Evolutionary conservation across 371 early-diverging fungal species (phyloP).

Genomic region (Lichtheimia ramosa): DNA sequence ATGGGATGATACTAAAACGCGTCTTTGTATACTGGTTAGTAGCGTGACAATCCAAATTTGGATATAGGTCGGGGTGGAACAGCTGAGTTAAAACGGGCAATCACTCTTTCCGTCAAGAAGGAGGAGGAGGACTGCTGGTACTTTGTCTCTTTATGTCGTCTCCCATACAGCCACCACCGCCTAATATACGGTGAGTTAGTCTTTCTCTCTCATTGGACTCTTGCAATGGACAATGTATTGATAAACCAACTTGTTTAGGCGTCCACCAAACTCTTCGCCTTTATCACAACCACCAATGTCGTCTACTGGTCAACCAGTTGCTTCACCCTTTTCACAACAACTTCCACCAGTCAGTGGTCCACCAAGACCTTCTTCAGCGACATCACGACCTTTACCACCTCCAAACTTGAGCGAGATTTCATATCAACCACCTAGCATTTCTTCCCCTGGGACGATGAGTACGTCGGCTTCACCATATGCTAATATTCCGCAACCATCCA

Average conservation of each 20-base stretch:
- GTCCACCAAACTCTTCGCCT: constrained; percentile 9
- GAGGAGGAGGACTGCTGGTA: background rate
- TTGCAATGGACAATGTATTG: background rate
- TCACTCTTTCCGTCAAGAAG: too few species aligned
- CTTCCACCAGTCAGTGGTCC: constrained; percentile 6
- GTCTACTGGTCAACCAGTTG: constrained; percentile 6
- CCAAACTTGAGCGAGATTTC: constrained; percentile 8
- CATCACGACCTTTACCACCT: constrained; percentile 12
- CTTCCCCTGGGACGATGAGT: constrained; percentile 8
- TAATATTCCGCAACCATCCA: constrained; percentile 3
- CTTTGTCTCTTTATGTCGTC: constrained; percentile 10
- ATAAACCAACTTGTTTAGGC: background rate
- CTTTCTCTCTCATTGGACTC: background rate
- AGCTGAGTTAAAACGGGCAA: too few species aligned
- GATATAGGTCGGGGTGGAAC: too few species aligned
- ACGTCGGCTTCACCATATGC: constrained; percentile 7
- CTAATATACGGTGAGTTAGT: constrained; percentile 10
- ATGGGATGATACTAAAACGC: too few species aligned
- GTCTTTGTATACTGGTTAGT: too few species aligned
- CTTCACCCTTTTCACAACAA: constrained; percentile 10
- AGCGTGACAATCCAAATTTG: too few species aligned
- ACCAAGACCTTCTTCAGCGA: constrained; percentile 7
- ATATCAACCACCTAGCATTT: constrained; percentile 7
- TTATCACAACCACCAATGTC: constrained; percentile 9
- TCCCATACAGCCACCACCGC: constrained; percentile 13